Evolutionary conservation across 331 rosid genomes (phyloP), one percentile per base, ranked within the genome.

Genomic region (Cucumis variabilis): DNA sequence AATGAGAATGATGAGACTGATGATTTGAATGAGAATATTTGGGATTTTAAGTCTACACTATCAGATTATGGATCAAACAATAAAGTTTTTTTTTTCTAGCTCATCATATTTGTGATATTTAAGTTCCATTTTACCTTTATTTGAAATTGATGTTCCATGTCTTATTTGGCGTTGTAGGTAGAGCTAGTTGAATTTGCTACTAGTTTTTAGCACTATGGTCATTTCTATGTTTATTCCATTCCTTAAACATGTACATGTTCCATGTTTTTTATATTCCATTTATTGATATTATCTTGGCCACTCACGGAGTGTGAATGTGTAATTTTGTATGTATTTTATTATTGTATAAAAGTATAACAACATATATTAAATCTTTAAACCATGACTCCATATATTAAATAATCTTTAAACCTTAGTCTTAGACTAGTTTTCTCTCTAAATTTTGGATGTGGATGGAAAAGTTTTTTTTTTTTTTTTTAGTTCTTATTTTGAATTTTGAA

Each of bases 51-150:
- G 78, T 46, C 76, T 16, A 67, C 87, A 68, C 20, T 68, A 89
- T 28, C 92, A 63, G 95, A 91, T 89, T 84, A 88, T 33, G 92
- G 85, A 89, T 74, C 92, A 80, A 80, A 76, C 67, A 86, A 84
- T 55, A 94, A 95, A 95, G 93, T 95, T 88, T 89, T 85, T 85
- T 86, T 28, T 44, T n/a, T n/a, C 48, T 80, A 24, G 90, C 79
- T 55, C 87, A 50, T 69, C 86, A 83, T 23, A 87, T 83, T 88
- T 27, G 58, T 16, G 44, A 27, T 28, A 78, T 55, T 37, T 25
- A 51, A 50, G 24, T 78, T 78, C 67, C 44, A 63, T 90, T 92
- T 75, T 86, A 23, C 19, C 63, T 66, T 44, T 51, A 33, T 82
- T 63, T 68, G 44, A 41, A n/a, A 60, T 62, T 82, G 68, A 62